Percentiles rank a stretch among this genome's conserved stretches.
phyloP scores from a whole-genome alignment of 148 eudicot species.

The Oxyria digyna region DNA sequence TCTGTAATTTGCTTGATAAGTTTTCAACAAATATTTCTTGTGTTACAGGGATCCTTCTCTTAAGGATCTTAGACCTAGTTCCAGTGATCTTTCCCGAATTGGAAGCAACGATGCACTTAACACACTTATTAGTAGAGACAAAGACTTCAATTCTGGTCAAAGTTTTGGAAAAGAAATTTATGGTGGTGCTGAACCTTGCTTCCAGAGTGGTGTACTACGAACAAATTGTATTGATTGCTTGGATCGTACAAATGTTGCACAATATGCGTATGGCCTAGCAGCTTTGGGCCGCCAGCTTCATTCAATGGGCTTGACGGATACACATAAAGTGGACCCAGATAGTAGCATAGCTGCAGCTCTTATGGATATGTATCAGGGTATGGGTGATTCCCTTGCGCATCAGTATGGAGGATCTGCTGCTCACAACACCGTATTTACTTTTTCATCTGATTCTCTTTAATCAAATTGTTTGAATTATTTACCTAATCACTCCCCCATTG shows the following conservation, averaged over 20 bases:
- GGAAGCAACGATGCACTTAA: slow-evolving; percentile 41
- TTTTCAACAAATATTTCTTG: slow-evolving; percentile 11
- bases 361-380: slow-evolving; percentile 93
- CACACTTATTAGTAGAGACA: slow-evolving; percentile 36
- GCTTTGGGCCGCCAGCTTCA: slow-evolving; percentile 93
- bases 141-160: slow-evolving; percentile 29
- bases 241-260: slow-evolving; percentile 99
- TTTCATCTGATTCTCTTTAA: not conserved
- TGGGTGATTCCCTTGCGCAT: slow-evolving; percentile 99
- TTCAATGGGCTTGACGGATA: slow-evolving; percentile 80
- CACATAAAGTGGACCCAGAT: slow-evolving; percentile 78
- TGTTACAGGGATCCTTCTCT: slow-evolving; percentile 55
- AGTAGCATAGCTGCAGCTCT: slow-evolving; percentile 85
- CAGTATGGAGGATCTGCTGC: slow-evolving; percentile 99
- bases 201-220: slow-evolving; percentile 86
- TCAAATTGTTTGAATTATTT: not conserved
- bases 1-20: not conserved
- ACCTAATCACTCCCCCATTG: not conserved
- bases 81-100: slow-evolving; percentile 51
- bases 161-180: slow-evolving; percentile 22
- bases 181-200: slow-evolving; percentile 37
- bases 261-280: slow-evolving; percentile 90
- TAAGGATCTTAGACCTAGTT: slow-evolving; percentile 51
- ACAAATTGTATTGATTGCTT: slow-evolving; percentile 96
- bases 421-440: slow-evolving; percentile 68